phyloP scores from a whole-genome alignment of 108 stramenopile species.

The Nitzschia putrida region DNA sequence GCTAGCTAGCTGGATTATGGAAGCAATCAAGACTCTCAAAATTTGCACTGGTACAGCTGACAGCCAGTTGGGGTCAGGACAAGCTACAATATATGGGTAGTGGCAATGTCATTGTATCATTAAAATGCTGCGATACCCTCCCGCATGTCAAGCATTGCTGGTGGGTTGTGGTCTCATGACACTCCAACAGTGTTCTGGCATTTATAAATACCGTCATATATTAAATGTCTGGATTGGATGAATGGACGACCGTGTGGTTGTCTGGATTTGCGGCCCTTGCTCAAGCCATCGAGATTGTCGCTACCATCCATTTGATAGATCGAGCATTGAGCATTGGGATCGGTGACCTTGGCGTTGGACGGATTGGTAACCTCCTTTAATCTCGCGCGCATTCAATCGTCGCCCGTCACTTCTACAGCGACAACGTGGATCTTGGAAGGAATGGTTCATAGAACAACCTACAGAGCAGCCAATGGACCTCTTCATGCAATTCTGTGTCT shows the following conservation, averaged over 20 bases:
- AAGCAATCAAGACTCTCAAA: too few relatives aligned
- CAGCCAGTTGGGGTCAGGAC: too few relatives aligned
- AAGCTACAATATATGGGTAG: too few relatives aligned
- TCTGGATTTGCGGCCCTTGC: conserved; percentile 75
- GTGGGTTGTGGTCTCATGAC: conserved; percentile 84
- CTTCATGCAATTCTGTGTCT: too few relatives aligned
- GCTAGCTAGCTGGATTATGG: too few relatives aligned
- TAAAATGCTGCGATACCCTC: conserved; percentile 38
- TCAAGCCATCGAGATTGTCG: conserved; percentile 65
- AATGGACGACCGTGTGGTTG: conserved; percentile 57
- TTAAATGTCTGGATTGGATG: conserved; percentile 80
- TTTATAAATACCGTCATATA: conserved; percentile 94
- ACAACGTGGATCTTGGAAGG: too few relatives aligned
- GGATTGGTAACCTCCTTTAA: conserved; percentile 66
- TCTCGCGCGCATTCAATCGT: conserved; percentile 45
- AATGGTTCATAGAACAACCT: too few relatives aligned
- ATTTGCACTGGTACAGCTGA: too few relatives aligned
- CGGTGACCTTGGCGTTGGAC: conserved; percentile 51
- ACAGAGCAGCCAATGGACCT: too few relatives aligned
- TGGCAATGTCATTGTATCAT: conserved; percentile 20
- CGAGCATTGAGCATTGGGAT: conserved; percentile 48
- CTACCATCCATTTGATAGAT: conserved; percentile 70
- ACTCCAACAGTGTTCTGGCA: conserved; percentile 80
- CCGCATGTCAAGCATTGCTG: conserved; percentile 53
- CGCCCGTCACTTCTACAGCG: too few relatives aligned